Conservation (phyloP, 2,329 filamentous ascomycete genomes). For the Dothideomycetes sp. region DNA sequence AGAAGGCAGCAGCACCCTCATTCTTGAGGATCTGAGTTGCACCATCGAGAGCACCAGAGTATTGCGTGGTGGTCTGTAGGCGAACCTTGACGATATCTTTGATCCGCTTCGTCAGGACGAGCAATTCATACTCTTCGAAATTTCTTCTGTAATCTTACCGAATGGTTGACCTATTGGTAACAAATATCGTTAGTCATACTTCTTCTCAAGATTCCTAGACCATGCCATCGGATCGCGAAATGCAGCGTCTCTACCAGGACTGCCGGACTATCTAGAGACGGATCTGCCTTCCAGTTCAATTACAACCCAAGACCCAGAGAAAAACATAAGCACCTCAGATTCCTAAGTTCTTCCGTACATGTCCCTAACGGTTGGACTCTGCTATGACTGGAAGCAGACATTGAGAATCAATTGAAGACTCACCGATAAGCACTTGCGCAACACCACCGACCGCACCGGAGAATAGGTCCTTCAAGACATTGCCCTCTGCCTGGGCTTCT, state of each 20-base stretch:
- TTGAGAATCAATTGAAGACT: no score
- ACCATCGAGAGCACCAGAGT: conserved; percentile 69
- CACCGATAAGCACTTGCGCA: conserved; percentile 88
- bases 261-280: no score
- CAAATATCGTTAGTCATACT: conserved; percentile 12
- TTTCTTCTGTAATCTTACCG: conserved; percentile 36
- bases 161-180: conserved; percentile 51
- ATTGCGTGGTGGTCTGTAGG: conserved; percentile 77
- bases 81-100: conserved; percentile 97
- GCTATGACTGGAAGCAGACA: no score
- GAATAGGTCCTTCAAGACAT: conserved; percentile 70
- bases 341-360: no score
- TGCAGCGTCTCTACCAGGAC: no score
- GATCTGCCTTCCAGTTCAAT: no score
- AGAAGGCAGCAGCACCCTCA: conserved; percentile 86
- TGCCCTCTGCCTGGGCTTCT: conserved; percentile 32
- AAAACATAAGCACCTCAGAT: no score
- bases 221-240: no score
- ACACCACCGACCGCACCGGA: conserved; percentile 85
- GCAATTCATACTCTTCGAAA: background rate
- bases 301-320: no score
- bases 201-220: background rate
- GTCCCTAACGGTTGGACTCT: no score
- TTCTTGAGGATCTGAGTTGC: conserved; percentile 76
- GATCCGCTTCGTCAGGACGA: background rate